Conservation (phyloP, 768 basidiomycete genomes). For the Paxillus ammoniavirescens region DNA sequence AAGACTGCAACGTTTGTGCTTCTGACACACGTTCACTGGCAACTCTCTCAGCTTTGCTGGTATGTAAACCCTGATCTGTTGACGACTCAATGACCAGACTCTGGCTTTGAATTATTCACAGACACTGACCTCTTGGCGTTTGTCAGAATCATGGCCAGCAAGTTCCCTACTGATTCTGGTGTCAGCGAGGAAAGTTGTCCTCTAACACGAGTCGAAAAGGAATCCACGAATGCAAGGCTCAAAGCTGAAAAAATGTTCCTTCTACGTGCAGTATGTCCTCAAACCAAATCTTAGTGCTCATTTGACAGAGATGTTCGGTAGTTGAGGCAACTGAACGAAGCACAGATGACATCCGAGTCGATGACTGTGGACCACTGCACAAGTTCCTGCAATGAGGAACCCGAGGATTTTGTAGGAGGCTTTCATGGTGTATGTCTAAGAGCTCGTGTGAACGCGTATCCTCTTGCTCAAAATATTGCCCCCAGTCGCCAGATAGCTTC, state of each 20-base stretch:
- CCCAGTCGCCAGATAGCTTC: neutral
- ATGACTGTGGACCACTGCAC: neutral
- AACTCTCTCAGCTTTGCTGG: neutral
- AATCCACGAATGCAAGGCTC: neutral
- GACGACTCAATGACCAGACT: neutral
- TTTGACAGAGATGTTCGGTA: neutral
- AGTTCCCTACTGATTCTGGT: neutral
- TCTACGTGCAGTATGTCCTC: neutral
- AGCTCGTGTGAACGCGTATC: neutral
- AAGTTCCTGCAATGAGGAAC: neutral
- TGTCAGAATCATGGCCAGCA: neutral
- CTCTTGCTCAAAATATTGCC: neutral
- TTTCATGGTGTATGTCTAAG: neutral
- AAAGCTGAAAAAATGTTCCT: neutral
- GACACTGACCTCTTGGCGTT: neutral
- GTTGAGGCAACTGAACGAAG: neutral
- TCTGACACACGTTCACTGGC: neutral
- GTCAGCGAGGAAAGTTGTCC: neutral
- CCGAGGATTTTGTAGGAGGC: neutral
- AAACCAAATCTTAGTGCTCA: neutral
- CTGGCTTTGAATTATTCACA: neutral
- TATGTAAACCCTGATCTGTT: neutral
- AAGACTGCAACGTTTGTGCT: neutral
- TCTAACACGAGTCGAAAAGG: neutral
- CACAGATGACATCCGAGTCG: neutral